Conservation (phyloP, 1,284 basidiomycete genomes). For the Ceratorhiza oryzae-sativae region DNA sequence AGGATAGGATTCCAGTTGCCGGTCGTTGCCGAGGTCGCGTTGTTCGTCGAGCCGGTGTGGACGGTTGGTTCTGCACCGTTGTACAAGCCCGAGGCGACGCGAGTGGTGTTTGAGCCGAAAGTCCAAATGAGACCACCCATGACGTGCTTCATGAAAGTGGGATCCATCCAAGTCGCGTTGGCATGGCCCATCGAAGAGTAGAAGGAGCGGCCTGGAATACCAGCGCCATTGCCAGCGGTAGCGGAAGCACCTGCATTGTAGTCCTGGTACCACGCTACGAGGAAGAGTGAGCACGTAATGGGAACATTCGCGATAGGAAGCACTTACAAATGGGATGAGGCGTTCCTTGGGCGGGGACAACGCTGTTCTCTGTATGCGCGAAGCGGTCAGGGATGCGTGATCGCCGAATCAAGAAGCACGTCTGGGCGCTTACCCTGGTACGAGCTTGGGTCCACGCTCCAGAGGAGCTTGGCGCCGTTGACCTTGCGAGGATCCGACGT, state of each 20-base stretch:
- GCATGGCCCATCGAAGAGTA: conserved; percentile 80
- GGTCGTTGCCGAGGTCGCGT: neutral
- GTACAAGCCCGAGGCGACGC: conserved; percentile 20
- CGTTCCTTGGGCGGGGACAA: conserved; percentile 58
- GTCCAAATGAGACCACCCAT: conserved; percentile 56
- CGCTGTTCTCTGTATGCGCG: neutral
- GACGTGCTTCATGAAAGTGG: conserved; percentile 54
- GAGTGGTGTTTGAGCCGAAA: conserved; percentile 31
- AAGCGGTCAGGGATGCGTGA: neutral
- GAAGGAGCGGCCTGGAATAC: conserved; percentile 68
- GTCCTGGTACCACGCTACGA: conserved; percentile 79
- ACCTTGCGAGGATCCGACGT: conserved; percentile 70
- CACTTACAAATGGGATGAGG: conserved; percentile 67
- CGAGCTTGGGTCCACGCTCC: conserved; percentile 72
- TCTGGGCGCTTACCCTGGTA: conserved; percentile 59
- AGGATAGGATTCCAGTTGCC: conserved; percentile 10
- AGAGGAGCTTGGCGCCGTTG: conserved; percentile 68
- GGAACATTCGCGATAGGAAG: neutral
- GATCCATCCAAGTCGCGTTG: conserved; percentile 52
- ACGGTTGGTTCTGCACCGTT: conserved; percentile 10
- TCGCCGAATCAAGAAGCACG: neutral
- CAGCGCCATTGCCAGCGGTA: conserved; percentile 49
- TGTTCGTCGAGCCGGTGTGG: conserved; percentile 31
- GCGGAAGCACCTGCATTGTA: conserved; percentile 65
- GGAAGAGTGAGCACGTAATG: conserved; percentile 28